phyloP scores from a whole-genome alignment of 305 asterid species.

The Fraxinus nigra region DNA sequence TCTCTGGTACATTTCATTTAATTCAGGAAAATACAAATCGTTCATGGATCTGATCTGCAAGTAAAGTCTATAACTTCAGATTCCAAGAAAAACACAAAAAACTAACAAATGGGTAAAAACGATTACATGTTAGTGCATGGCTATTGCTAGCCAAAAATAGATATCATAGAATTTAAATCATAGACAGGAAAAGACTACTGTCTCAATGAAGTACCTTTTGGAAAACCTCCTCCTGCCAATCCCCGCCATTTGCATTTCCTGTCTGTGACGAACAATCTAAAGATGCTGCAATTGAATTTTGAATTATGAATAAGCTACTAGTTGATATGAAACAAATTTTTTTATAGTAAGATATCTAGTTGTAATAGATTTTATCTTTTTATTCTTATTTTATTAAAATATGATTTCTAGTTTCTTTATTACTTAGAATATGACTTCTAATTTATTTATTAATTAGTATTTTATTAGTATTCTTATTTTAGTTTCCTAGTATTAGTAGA shows the following conservation, averaged over 20 bases:
- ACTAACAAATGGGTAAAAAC: slow-evolving; percentile 13
- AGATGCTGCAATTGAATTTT: slow-evolving; percentile 48
- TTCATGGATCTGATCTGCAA: slow-evolving; percentile 88
- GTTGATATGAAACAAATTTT: slow-evolving; percentile 18
- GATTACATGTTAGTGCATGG: not conserved
- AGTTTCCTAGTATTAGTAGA: not conserved
- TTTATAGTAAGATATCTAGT: not conserved
- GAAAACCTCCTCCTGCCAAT: slow-evolving; percentile 92
- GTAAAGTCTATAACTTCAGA: slow-evolving; percentile 25
- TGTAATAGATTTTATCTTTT: not conserved
- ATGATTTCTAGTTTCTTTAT: not conserved
- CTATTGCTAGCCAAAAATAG: not conserved
- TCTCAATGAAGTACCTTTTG: slow-evolving; percentile 64
- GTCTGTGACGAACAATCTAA: slow-evolving; percentile 81
- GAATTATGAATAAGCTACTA: slow-evolving; percentile 29
- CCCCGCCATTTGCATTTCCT: slow-evolving; percentile 67
- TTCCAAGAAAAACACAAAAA: slow-evolving; percentile 1
- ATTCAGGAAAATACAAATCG: slow-evolving; percentile 64
- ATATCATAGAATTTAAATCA: not conserved
- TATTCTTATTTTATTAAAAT: not conserved
- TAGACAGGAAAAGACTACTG: slow-evolving; percentile 16
- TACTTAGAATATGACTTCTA: not conserved
- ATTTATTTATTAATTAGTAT: not conserved
- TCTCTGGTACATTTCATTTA: slow-evolving; percentile 75
- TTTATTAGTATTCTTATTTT: not conserved